Base-by-base conservation (phyloP, 2,329 filamentous ascomycete genomes). In the Coleophoma crateriformis region DNA sequence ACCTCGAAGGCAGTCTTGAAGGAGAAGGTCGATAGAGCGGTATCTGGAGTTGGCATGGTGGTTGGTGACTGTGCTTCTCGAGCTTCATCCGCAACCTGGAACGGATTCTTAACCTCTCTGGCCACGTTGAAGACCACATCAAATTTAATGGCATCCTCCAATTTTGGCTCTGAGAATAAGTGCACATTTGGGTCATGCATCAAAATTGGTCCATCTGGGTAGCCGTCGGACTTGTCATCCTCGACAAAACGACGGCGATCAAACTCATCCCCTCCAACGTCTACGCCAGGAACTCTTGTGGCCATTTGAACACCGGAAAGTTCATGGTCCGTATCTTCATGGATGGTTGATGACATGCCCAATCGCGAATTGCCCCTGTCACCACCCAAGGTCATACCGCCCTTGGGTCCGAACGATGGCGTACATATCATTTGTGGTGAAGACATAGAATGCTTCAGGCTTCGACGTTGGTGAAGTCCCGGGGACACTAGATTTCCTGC, bases 51-150 rank as follows among this genome's bases (percentile, higher is more conserved):
- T 52, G 50, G 58, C 54, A 45, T 48, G 13, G 37, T 42, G 43
- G 53, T 51, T 39, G 48, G 67, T 51, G 58, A 56, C 50, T 65
- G 54, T 58, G 66, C 45, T 58, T 57, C 52, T 7, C 53, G 50
- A 32, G 53, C 52, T 27, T 58, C 64, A 55, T 70, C 69, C 54
- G 49, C 64, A 58, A 59, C 61, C 10, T 70, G 68, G 61, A 92
- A 90, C 0, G 88, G 88, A 60, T 94, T 91, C 50, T 76, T 76
- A 2, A 94, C 88, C 67, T 95, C 88, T 50, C 85, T 84, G 1
- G 88, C 88, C 7, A 92, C 88, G 56, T 95, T 95, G 62, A 94
- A 83, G 15, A 95, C 82, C 3, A 92, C 85, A 58, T 94, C 89
- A 56, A 91, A 95, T 33, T 79, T 76, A 11, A 84, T 76, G 2